phyloP scores from a whole-genome alignment of 2,329 filamentous ascomycete genomes.

The Aspergillus fischeri region DNA sequence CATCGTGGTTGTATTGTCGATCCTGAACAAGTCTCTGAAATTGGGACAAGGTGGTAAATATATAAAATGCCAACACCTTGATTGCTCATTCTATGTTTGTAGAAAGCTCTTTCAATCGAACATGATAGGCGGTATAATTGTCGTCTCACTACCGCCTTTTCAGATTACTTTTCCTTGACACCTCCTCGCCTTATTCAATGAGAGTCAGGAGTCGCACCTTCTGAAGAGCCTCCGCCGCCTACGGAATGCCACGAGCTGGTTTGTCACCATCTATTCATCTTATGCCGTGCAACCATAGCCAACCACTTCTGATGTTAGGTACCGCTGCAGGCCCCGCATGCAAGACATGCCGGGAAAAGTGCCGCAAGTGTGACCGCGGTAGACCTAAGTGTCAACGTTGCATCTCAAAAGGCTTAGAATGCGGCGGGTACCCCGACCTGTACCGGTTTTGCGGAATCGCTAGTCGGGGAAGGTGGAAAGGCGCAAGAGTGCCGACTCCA shows the following conservation, averaged over 20 bases:
- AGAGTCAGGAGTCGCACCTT: not conserved
- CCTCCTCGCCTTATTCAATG: not conserved
- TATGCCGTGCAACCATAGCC: not conserved
- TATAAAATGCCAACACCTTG: not conserved
- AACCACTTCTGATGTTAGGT: not conserved
- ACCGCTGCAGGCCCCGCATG: slow-evolving; percentile 25
- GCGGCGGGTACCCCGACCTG: slow-evolving; percentile 30
- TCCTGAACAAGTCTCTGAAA: not conserved
- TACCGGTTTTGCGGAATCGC: slow-evolving; percentile 29
- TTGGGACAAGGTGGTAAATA: not conserved
- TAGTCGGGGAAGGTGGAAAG: slow-evolving; percentile 29
- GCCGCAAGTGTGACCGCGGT: slow-evolving; percentile 28
- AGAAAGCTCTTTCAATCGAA: not conserved
- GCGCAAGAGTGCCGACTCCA: slow-evolving; percentile 15
- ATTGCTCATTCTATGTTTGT: not conserved
- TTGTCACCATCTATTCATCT: not conserved
- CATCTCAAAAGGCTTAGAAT: slow-evolving; percentile 27
- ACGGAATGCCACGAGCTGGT: slow-evolving; percentile 9
- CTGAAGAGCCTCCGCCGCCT: not conserved
- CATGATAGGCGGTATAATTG: not conserved
- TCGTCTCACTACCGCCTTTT: not conserved
- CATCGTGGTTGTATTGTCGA: not conserved
- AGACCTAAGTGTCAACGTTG: slow-evolving; percentile 29
- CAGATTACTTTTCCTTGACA: not conserved
- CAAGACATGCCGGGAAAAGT: slow-evolving; percentile 32